Evolutionary conservation across 225 moss, liverwort and hornwort species (phyloP).

Genomic region (Polytrichum commune): DNA sequence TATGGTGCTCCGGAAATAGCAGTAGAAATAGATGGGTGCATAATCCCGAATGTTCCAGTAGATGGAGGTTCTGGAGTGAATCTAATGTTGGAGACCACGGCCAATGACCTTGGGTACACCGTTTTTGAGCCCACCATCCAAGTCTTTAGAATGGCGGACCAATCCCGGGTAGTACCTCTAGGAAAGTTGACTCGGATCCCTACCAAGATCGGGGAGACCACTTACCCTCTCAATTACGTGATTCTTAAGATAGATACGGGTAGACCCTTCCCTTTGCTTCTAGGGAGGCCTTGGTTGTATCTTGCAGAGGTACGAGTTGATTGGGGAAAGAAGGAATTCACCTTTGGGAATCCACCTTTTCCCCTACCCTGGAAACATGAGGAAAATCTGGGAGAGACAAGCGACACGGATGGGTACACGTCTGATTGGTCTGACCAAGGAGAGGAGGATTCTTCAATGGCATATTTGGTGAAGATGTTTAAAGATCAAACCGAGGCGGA

Average conservation of each 20-base stretch:
- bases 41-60: conserved; percentile 4
- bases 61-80: conserved; percentile 11
- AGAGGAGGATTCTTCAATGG: background rate
- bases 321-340: background rate
- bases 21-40: conserved; percentile 14
- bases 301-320: background rate
- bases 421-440: conserved; percentile 7
- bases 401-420: conserved; percentile 3
- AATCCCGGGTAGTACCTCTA: conserved; percentile 13
- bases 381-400: conserved; percentile 2
- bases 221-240: background rate
- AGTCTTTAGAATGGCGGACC: conserved; percentile 17
- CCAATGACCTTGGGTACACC: conserved; percentile 20
- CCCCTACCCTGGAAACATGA: background rate
- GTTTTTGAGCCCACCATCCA: conserved; percentile 6
- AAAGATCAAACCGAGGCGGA: background rate
- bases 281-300: conserved; percentile 3
- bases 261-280: background rate
- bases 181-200: conserved; percentile 16
- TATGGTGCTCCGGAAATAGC: conserved; percentile 4
- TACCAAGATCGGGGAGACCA: background rate
- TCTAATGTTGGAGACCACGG: conserved; percentile 12
- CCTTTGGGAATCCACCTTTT: background rate
- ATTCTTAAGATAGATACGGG: background rate
- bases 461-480: conserved; percentile 2